Base-by-base conservation (phyloP, 345 rosid species). In the Eucalyptus curtisii region DNA sequence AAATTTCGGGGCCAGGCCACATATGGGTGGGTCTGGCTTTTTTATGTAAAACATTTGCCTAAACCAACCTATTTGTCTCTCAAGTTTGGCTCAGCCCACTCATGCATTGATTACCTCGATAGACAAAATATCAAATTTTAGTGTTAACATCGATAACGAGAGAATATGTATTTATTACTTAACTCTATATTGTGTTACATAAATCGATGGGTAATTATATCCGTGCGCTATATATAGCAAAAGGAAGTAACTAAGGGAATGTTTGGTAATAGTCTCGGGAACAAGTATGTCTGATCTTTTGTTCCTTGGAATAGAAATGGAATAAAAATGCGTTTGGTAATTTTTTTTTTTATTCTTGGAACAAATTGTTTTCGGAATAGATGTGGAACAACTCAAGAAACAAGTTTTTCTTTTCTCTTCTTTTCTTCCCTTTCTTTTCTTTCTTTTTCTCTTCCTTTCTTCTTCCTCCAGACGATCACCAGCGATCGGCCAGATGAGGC, bases 381-480 rank as follows among this genome's bases (percentile, higher is more conserved):
- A 52, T 52, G 20, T 52, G 10, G 0, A 52, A 52, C 2, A 52
- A 20, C 22, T 52, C 10, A 7, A 52, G 57, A 52, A 52, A 52
- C 20, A 52, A 19, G 8, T 52, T 52, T 20, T 50, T 49, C 3
- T 15, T 49, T 15, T 49, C 7, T 49, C 16, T 5, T 17, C 0
- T 52, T 19, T 19, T 52, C 55, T 19, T 52, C 57, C 55, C 2
- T 52, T 52, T 19, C 0, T 19, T 52, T 52, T 52, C 57, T 52
- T 52, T 52, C 10, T 52, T 52, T 52, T 52, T 52, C 24, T 52
- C 25, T 20, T 52, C 57, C 24, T 52, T 20, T 52, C 25, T 20
- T 52, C 57, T 52, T 20, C 25, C 10, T 4, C 10, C 0, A 20
- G 1, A 4, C 0, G 2, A 4, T 52, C 10, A 0, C 8, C 0